These are phyloP conservation scores for Polytrichum formosum DNA, from an alignment of 225 moss, liverwort and hornwort genomes.

Conservation along the genomic window DNA sequence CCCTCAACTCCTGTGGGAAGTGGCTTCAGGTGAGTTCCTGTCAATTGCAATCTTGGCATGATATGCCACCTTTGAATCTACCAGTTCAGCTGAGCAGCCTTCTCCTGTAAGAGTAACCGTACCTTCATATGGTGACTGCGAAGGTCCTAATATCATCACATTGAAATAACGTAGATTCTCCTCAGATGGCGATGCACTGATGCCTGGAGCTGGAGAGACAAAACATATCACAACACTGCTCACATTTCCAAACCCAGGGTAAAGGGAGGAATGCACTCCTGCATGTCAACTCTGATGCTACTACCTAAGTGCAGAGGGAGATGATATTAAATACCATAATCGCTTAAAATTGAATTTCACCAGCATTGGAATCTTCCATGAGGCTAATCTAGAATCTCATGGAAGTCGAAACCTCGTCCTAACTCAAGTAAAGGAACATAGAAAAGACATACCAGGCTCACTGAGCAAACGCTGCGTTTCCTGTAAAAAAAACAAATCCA, in stretches of 20 bases:
- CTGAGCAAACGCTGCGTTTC: conserved; percentile 96
- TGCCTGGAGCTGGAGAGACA: conserved; percentile 71
- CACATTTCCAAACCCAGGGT: no score
- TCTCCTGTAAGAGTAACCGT: not conserved
- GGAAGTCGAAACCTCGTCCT: no score
- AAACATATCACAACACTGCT: not conserved
- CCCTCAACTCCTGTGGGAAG: no score
- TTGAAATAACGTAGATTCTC: conserved; percentile 97
- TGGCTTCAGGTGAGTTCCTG: no score
- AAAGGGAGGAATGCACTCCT: no score
- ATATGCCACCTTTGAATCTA: not conserved
- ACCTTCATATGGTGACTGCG: conserved; percentile 89
- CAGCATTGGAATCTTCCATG: no score
- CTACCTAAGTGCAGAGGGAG: no score
- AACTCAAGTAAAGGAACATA: not conserved
- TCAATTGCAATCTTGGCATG: no score
- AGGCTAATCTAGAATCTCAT: no score
- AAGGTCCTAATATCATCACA: conserved; percentile 96
- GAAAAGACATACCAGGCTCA: conserved; percentile 69
- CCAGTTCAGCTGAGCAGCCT: not conserved
- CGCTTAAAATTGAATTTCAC: no score
- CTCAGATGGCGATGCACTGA: conserved; percentile 95
- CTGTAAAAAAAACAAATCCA: conserved; percentile 43
- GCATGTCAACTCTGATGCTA: no score
- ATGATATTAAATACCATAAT: no score